A percentile compares a stretch with the other conserved stretches of the same genome.
phyloP scores from a whole-genome alignment of 1,139 yeast species.

The Candida smagusa region DNA sequence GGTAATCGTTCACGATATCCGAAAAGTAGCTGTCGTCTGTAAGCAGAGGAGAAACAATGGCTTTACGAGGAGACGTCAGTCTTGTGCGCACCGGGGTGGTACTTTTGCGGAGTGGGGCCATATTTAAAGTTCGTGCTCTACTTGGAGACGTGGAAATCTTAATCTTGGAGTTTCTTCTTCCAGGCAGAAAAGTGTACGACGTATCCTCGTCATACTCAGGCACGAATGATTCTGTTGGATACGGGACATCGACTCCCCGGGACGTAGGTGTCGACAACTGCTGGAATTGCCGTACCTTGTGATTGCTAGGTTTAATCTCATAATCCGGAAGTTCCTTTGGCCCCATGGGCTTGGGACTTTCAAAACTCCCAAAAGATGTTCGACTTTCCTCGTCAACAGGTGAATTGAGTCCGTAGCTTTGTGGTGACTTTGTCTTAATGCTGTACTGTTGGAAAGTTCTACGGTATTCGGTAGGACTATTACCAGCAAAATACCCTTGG shows the following conservation, averaged over 20 bases:
- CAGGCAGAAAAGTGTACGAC: too few species aligned
- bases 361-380: slow-evolving; percentile 3
- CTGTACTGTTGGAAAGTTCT: too few species aligned
- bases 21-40: slow-evolving; percentile 4
- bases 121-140: slow-evolving; percentile 3
- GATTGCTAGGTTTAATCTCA: slow-evolving; percentile 8
- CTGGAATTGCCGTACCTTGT: slow-evolving; percentile 11
- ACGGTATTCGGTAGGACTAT: too few species aligned
- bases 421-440: too few species aligned
- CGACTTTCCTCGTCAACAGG: too few species aligned
- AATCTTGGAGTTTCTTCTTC: background rate
- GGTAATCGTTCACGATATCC: slow-evolving; percentile 6
- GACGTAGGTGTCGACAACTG: slow-evolving; percentile 12
- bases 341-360: slow-evolving; percentile 42
- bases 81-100: slow-evolving; percentile 1
- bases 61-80: slow-evolving; percentile 5
- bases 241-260: background rate
- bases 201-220: too few species aligned
- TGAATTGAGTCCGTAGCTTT: too few species aligned
- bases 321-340: slow-evolving; percentile 41
- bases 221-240: too few species aligned
- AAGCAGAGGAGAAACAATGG: slow-evolving; percentile 3
- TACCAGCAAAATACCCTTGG: too few species aligned
- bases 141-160: background rate
- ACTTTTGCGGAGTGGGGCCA: background rate